Percentiles rank a stretch among this genome's conserved stretches.
phyloP scores from a whole-genome alignment of 192 early-diverging fungal genomes.

The Mortierella alpina region DNA sequence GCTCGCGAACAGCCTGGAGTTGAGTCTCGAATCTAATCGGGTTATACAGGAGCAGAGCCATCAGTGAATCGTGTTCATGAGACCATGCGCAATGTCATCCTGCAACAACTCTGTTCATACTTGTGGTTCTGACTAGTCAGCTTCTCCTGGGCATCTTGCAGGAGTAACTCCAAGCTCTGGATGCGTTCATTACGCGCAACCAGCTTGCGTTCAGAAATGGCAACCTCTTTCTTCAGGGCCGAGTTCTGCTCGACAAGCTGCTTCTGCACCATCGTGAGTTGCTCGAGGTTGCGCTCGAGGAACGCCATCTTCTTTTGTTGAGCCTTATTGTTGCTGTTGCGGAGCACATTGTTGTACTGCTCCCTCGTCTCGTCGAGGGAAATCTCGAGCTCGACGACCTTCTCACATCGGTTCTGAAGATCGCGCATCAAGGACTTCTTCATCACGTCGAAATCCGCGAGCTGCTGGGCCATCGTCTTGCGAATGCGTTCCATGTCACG shows the following conservation, averaged over 20 bases:
- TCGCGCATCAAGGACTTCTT: conserved; percentile 99
- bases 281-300: conserved; percentile 96
- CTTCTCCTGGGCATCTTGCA: conserved; percentile 89
- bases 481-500: conserved; percentile 84
- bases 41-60: no score
- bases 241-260: conserved; percentile 97
- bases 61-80: no score
- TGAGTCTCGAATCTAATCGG: conserved; percentile 82
- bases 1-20: conserved; percentile 78
- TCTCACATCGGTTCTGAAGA: conserved; percentile 97
- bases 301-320: conserved; percentile 99
- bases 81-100: no score
- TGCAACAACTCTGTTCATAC: conserved; percentile 22
- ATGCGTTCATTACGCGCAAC: conserved; percentile 94
- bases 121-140: conserved; percentile 80
- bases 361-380: conserved; percentile 96
- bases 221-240: conserved; percentile 93
- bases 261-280: conserved; percentile 95
- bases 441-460: conserved; percentile 97
- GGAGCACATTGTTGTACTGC: conserved; percentile 89
- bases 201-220: conserved; percentile 92
- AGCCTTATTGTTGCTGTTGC: conserved; percentile 83
- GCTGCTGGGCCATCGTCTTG: conserved; percentile 80
- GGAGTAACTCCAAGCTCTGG: conserved; percentile 83
- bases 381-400: conserved; percentile 98